These are phyloP conservation scores for Tilletia horrida DNA, from an alignment of 1,284 basidiomycete genomes.

Conservation along the genomic window DNA sequence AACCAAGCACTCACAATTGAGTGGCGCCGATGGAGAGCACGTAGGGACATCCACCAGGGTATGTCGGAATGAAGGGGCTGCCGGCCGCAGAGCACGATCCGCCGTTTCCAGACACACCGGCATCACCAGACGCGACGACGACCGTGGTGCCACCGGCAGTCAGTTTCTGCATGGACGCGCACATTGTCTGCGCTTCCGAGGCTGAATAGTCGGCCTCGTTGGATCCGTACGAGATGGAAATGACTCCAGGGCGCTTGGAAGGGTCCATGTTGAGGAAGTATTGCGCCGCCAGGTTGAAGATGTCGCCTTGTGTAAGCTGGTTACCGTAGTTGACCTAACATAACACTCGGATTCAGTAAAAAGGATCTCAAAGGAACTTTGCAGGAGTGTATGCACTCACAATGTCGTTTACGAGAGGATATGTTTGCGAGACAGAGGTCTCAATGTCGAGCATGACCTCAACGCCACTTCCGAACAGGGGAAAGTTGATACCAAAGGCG, in stretches of 20 bases:
- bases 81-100: slow-evolving; percentile 9
- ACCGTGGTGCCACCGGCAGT: slow-evolving; percentile 27
- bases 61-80: slow-evolving; percentile 23
- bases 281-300: slow-evolving; percentile 16
- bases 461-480: not conserved
- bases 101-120: slow-evolving; percentile 21
- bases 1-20: slow-evolving; percentile 16
- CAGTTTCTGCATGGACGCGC: slow-evolving; percentile 24
- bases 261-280: slow-evolving; percentile 17
- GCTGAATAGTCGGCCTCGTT: slow-evolving; percentile 16
- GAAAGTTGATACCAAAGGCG: slow-evolving; percentile 11
- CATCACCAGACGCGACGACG: slow-evolving; percentile 24
- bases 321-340: slow-evolving; percentile 7
- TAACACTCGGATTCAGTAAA: too few species aligned
- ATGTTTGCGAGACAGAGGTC: slow-evolving; percentile 16
- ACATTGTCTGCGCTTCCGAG: slow-evolving; percentile 20
- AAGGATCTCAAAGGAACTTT: too few species aligned
- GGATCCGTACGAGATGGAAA: slow-evolving; percentile 23
- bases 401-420: slow-evolving; percentile 18
- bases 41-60: slow-evolving; percentile 25
- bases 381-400: too few species aligned
- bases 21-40: slow-evolving; percentile 27
- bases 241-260: slow-evolving; percentile 17
- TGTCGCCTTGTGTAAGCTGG: slow-evolving; percentile 3
- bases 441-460: slow-evolving; percentile 20